Conservation (phyloP, 768 basidiomycete species). For the Mycena pura region DNA sequence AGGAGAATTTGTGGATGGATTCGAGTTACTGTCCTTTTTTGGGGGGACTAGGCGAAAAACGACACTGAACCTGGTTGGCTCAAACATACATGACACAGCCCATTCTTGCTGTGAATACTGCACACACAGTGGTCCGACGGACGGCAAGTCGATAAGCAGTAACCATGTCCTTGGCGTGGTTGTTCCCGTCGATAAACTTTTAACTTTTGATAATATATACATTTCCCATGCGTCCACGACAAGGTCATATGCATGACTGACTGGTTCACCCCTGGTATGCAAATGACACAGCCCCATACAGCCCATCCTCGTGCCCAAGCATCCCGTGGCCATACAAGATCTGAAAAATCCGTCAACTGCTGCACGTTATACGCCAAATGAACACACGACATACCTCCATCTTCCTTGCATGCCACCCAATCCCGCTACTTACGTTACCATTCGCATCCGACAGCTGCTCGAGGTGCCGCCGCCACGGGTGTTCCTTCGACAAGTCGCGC, state of each 20-base stretch:
- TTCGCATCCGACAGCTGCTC: slow-evolving; percentile 78
- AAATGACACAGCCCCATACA: slow-evolving; percentile 94
- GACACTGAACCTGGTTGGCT: too few relatives aligned
- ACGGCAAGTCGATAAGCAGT: too few relatives aligned
- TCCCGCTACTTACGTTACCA: slow-evolving; percentile 88
- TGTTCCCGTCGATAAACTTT: too few relatives aligned
- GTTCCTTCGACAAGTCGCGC: slow-evolving; percentile 62
- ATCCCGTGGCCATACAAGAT: slow-evolving; percentile 89
- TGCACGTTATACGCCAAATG: slow-evolving; percentile 2
- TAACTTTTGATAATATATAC: neutral
- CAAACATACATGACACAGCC: too few relatives aligned
- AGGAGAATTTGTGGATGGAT: too few relatives aligned
- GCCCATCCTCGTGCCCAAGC: slow-evolving; percentile 89
- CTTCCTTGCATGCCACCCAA: slow-evolving; percentile 96
- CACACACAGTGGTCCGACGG: too few relatives aligned
- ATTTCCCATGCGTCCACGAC: neutral
- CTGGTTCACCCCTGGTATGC: slow-evolving; percentile 90
- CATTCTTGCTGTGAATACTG: too few relatives aligned
- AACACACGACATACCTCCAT: slow-evolving; percentile 79
- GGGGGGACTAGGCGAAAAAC: too few relatives aligned
- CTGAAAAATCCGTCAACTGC: slow-evolving; percentile 41
- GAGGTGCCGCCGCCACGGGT: slow-evolving; percentile 77
- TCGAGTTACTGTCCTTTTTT: too few relatives aligned
- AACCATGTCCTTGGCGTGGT: too few relatives aligned
- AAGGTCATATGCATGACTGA: neutral